A percentile compares a stretch with the other conserved stretches of the same genome.
Evolutionary conservation across 495 filamentous ascomycete species (phyloP).

Genomic region (Trichoderma parareesei): DNA sequence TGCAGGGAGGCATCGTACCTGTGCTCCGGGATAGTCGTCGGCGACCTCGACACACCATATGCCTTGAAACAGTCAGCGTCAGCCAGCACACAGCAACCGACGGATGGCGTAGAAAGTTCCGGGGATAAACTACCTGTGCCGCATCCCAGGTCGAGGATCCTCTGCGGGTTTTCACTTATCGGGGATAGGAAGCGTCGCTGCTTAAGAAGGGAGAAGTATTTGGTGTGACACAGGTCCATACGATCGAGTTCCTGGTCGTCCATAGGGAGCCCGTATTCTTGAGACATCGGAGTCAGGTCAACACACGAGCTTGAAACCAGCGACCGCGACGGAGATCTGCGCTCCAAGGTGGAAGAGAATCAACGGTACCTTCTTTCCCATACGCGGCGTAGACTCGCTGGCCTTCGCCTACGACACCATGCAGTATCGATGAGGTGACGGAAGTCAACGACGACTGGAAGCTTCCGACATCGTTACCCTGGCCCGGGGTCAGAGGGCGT

Average conservation of each 20-base stretch:
- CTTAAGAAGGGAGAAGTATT: constrained; percentile 24
- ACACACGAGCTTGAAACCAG: neutral
- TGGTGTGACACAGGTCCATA: constrained; percentile 20
- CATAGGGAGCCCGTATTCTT: constrained; percentile 22
- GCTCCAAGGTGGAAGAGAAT: neutral
- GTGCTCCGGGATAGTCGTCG: constrained; percentile 45
- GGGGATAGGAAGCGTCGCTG: constrained; percentile 52
- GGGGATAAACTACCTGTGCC: constrained; percentile 34
- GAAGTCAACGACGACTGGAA: constrained; percentile 15
- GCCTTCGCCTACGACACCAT: constrained; percentile 18
- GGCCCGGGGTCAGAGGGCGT: neutral
- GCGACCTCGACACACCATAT: constrained; percentile 32
- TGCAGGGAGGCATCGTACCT: constrained; percentile 19
- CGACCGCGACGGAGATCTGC: neutral
- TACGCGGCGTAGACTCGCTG: constrained; percentile 19
- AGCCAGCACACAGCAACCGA: neutral
- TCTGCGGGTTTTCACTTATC: constrained; percentile 30
- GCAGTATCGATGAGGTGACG: constrained; percentile 17
- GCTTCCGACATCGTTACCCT: constrained; percentile 12
- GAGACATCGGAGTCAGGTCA: neutral
- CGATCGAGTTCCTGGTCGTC: constrained; percentile 18
- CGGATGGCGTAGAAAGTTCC: neutral
- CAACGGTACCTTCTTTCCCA: constrained; percentile 18
- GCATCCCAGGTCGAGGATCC: constrained; percentile 47
- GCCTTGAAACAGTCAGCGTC: constrained; percentile 15